Evolutionary conservation across 768 basidiomycete genomes (phyloP).

Genomic region (Mycena epipterygia): DNA sequence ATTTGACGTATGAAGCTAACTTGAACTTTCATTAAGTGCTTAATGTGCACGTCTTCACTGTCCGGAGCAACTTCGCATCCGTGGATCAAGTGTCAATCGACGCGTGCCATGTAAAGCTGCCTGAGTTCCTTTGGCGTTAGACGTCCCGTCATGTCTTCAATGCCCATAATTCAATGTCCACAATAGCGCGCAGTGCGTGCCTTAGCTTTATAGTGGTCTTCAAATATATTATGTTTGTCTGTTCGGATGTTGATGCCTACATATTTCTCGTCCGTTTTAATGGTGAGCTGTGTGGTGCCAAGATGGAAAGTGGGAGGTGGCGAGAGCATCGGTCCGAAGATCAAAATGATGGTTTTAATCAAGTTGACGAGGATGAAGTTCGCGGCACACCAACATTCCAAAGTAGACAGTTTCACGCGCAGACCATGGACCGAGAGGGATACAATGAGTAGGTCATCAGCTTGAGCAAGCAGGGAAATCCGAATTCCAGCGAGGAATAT

Average conservation of each 20-base stretch:
- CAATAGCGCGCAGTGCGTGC: slow-evolving; percentile 15
- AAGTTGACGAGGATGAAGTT: too few relatives aligned
- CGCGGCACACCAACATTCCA: slow-evolving; percentile 37
- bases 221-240: slow-evolving; percentile 13
- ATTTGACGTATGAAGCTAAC: too few relatives aligned
- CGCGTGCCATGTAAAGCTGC: too few relatives aligned
- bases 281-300: slow-evolving; percentile 42
- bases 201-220: slow-evolving; percentile 32
- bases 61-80: too few relatives aligned
- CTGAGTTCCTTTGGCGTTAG: slow-evolving; percentile 33
- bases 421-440: slow-evolving; percentile 27
- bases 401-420: slow-evolving; percentile 29
- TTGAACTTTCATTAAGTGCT: too few relatives aligned
- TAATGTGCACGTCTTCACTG: too few relatives aligned
- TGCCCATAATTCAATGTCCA: background rate
- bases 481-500: background rate
- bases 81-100: too few relatives aligned
- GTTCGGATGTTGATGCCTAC: slow-evolving; percentile 32
- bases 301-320: too few relatives aligned
- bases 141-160: background rate
- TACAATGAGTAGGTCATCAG: too few relatives aligned
- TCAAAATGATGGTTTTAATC: too few relatives aligned
- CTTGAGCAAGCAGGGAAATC: slow-evolving; percentile 34
- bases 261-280: slow-evolving; percentile 38
- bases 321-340: too few relatives aligned